Percentiles rank a stretch among this genome's conserved stretches.
phyloP scores from a whole-genome alignment of 306 rosid genomes.

The Datisca glomerata region DNA sequence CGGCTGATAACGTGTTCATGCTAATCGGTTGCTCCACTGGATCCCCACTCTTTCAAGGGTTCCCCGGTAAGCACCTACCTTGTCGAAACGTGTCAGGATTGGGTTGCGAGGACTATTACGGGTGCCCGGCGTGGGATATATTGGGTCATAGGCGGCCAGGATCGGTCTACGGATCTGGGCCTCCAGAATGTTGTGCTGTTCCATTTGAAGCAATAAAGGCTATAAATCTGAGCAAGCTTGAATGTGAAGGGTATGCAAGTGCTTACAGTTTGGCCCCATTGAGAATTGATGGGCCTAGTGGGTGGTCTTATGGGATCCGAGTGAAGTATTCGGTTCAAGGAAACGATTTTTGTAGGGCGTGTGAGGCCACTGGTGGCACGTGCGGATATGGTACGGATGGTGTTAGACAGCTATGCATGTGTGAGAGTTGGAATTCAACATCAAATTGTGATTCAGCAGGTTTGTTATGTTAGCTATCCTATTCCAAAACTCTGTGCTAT shows the following conservation, averaged over 20 bases:
- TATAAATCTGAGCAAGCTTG: conserved; percentile 56
- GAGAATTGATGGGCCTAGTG: conserved; percentile 55
- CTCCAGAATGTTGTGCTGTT: conserved; percentile 77
- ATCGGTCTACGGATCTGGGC: conserved; percentile 50
- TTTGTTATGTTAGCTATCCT: too few species aligned
- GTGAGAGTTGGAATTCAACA: conserved; percentile 61
- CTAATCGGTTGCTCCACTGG: conserved; percentile 78
- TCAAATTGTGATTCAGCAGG: conserved; percentile 86
- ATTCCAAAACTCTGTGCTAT: too few species aligned
- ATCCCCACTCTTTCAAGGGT: conserved; percentile 86
- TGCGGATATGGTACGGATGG: conserved; percentile 74
- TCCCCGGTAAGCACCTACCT: conserved; percentile 76
- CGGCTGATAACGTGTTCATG: conserved; percentile 79
- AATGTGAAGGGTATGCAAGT: conserved; percentile 88
- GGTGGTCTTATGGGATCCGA: conserved; percentile 84
- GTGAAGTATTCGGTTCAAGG: conserved; percentile 76
- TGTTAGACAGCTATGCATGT: conserved; percentile 65
- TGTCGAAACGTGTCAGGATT: conserved; percentile 85
- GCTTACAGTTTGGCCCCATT: conserved; percentile 83
- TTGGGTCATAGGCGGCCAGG: conserved; percentile 45
- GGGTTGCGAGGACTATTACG: conserved; percentile 85
- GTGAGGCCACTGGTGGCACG: conserved; percentile 84
- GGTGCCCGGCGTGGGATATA: conserved; percentile 75
- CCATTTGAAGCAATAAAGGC: conserved; percentile 64
- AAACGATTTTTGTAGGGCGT: conserved; percentile 62